phyloP scores from a whole-genome alignment of 768 basidiomycete species.

The Tricholoma sp. region DNA sequence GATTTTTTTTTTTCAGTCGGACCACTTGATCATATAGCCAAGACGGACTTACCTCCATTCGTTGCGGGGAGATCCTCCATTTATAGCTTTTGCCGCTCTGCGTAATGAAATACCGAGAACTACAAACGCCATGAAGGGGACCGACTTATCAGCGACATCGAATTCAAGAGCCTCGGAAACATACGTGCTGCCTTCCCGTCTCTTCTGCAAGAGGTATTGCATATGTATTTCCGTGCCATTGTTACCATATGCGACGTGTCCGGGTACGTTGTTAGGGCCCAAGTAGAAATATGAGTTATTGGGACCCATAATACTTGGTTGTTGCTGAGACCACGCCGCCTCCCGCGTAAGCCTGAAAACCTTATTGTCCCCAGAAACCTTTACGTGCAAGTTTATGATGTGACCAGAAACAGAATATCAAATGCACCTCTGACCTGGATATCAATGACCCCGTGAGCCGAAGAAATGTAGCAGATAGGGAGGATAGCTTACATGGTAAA shows the following conservation, averaged over 20 bases:
- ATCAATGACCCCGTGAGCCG: conserved; percentile 6
- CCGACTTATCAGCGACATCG: conserved; percentile 1
- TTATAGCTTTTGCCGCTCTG: conserved; percentile 69
- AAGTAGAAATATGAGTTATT: conserved; percentile 71
- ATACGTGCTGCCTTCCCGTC: conserved; percentile 58
- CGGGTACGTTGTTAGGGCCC: conserved; percentile 56
- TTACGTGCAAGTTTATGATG: not conserved
- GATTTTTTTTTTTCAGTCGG: conserved; percentile 1
- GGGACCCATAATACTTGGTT: conserved; percentile 77
- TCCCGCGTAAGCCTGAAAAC: conserved; percentile 65
- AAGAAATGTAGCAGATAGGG: not conserved
- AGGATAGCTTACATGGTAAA: conserved; percentile 57
- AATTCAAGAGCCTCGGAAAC: conserved; percentile 21
- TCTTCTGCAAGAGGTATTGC: conserved; percentile 52
- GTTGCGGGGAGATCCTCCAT: conserved; percentile 60
- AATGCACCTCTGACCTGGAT: conserved; percentile 1
- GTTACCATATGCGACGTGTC: conserved; percentile 68
- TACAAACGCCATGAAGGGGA: conserved; percentile 19
- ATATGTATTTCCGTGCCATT: conserved; percentile 50
- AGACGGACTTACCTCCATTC: conserved; percentile 58
- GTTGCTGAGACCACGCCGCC: conserved; percentile 58
- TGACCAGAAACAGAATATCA: not conserved
- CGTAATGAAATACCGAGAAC: conserved; percentile 71
- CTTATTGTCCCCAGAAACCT: conserved; percentile 24
- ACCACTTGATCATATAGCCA: not conserved